phyloP scores from a whole-genome alignment of 129 eudicot genomes.

The Ambrosia artemisiifolia region DNA sequence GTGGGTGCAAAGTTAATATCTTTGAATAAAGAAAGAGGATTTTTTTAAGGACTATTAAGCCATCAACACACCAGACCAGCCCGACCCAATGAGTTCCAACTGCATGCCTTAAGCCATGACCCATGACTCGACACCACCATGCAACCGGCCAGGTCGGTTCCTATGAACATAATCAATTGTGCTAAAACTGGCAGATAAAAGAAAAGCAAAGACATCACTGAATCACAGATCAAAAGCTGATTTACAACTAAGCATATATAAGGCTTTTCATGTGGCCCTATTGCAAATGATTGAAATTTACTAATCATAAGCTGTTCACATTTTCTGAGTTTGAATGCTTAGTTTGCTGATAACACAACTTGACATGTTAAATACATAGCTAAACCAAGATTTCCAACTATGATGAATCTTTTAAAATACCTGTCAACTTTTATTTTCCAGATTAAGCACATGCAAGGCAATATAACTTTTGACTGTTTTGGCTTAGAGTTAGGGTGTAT shows the following conservation, averaged over 20 bases:
- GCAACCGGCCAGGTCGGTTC: neutral
- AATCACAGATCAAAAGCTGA: constrained; percentile 32
- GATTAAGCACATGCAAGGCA: neutral
- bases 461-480: constrained; percentile 1
- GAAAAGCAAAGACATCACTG: constrained; percentile 24
- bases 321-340: neutral
- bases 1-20: constrained; percentile 30
- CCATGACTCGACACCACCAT: constrained; percentile 42
- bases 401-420: neutral
- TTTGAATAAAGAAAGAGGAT: constrained; percentile 26
- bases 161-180: constrained; percentile 25
- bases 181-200: constrained; percentile 17
- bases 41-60: neutral
- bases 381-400: neutral
- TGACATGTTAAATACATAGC: neutral
- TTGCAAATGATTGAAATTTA: constrained; percentile 24
- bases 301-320: neutral
- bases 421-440: neutral
- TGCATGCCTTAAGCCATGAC: constrained; percentile 31
- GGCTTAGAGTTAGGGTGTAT: neutral
- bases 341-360: neutral
- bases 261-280: constrained; percentile 27
- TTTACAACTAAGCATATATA: constrained; percentile 27
- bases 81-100: constrained; percentile 20
- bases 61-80: constrained; percentile 28